Percentiles rank a stretch among this genome's conserved stretches.
Evolutionary conservation across 1,284 basidiomycete genomes (phyloP).

Genomic region (Apiotrichum mycotoxinovorans): DNA sequence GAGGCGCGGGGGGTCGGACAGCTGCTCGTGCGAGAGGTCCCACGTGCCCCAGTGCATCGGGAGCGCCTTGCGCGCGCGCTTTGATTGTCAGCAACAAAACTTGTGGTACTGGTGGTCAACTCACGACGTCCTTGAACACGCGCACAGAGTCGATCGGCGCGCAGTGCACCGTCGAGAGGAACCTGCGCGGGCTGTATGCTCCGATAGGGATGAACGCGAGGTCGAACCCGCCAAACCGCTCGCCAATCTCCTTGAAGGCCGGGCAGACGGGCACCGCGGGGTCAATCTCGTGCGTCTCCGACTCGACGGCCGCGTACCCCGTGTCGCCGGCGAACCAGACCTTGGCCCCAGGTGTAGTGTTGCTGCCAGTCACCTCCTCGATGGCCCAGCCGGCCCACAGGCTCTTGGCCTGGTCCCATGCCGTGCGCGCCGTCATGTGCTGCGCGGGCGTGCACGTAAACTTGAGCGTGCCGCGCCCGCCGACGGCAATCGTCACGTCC

Average conservation of each 20-base stretch:
- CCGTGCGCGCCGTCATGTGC: constrained; percentile 56
- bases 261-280: constrained; percentile 50
- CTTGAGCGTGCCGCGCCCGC: constrained; percentile 30
- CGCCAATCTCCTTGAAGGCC: constrained; percentile 27
- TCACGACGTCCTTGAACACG: constrained; percentile 60
- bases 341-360: constrained; percentile 7
- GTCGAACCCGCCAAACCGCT: constrained; percentile 58
- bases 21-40: constrained; percentile 53
- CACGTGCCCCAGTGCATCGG: constrained; percentile 68
- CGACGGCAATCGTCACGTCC: constrained; percentile 24
- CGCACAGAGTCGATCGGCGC: constrained; percentile 62
- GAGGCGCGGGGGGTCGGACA: constrained; percentile 59
- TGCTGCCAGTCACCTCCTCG: constrained; percentile 32
- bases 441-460: constrained; percentile 48
- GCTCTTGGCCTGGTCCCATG: constrained; percentile 56
- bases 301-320: constrained; percentile 50
- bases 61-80: constrained; percentile 55
- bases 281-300: constrained; percentile 50
- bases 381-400: constrained; percentile 64
- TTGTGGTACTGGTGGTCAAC: constrained; percentile 22
- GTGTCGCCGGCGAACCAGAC: constrained; percentile 71
- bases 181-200: constrained; percentile 60
- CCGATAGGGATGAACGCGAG: constrained; percentile 63
- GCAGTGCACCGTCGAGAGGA: constrained; percentile 61
- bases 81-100: not conserved